These are phyloP conservation scores for Leucosporidium creatinivorum DNA, from an alignment of 768 basidiomycete species.

Conservation along the genomic window DNA sequence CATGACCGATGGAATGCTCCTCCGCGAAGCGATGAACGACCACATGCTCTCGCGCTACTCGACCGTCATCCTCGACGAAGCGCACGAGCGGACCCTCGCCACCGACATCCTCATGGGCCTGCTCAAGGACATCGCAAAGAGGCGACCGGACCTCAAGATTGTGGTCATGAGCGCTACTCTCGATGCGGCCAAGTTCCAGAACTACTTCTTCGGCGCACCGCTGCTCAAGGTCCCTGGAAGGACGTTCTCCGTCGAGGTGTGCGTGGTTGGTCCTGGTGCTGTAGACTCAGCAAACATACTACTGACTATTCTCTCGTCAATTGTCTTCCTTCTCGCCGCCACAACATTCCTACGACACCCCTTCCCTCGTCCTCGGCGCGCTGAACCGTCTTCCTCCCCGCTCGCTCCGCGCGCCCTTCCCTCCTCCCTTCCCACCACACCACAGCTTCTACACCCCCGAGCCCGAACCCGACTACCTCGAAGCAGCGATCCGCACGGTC, in stretches of 20 bases:
- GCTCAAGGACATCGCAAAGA: slow-evolving; percentile 71
- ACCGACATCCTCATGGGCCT: slow-evolving; percentile 99
- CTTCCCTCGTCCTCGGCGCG: no score
- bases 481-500: slow-evolving; percentile 91
- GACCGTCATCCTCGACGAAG: slow-evolving; percentile 97
- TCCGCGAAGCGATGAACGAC: slow-evolving; percentile 78
- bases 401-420: no score
- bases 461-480: slow-evolving; percentile 90
- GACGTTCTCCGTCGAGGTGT: slow-evolving; percentile 88
- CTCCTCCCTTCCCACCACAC: no score
- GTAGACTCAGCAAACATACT: no score
- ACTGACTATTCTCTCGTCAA: neutral
- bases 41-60: slow-evolving; percentile 80
- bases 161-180: slow-evolving; percentile 98
- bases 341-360: no score
- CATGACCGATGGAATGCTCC: slow-evolving; percentile 98
- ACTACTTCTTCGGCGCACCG: slow-evolving; percentile 64
- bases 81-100: slow-evolving; percentile 93
- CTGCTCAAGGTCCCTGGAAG: slow-evolving; percentile 58
- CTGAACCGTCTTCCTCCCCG: no score
- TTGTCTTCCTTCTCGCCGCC: no score
- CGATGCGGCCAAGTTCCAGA: slow-evolving; percentile 92
- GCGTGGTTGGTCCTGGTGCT: slow-evolving; percentile 35
- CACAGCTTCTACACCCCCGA: slow-evolving; percentile 71
- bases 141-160: slow-evolving; percentile 82